phyloP scores from a whole-genome alignment of 345 rosid genomes.

The Rhodomyrtus tomentosa region DNA sequence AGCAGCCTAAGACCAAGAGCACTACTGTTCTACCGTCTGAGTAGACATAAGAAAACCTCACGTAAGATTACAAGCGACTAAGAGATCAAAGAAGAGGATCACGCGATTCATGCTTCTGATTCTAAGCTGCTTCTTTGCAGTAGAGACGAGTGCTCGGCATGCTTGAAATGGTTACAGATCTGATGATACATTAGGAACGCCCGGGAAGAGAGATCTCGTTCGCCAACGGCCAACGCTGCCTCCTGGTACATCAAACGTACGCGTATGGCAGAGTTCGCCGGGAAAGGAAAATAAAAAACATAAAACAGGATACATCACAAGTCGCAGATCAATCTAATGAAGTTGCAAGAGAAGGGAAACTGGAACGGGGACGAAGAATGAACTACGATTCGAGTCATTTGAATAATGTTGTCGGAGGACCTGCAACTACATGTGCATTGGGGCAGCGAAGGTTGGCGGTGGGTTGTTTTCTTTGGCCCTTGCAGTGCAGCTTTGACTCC shows the following conservation, averaged over 20 bases:
- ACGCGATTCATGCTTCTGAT: neutral
- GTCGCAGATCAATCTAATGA: neutral
- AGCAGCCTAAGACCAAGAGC: neutral
- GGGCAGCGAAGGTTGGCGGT: neutral
- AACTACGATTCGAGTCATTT: neutral
- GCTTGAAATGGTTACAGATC: neutral
- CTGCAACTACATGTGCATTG: neutral
- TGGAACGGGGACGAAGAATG: neutral
- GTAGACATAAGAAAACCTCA: neutral
- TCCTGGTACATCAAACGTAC: neutral
- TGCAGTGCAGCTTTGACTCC: neutral
- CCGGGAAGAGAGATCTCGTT: neutral
- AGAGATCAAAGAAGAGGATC: neutral
- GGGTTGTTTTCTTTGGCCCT: neutral
- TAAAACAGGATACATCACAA: neutral
- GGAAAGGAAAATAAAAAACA: neutral
- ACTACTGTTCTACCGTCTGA: neutral
- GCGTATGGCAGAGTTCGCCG: neutral
- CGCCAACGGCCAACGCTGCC: neutral
- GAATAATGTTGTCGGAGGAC: neutral
- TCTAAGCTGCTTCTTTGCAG: neutral
- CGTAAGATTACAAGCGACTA: neutral
- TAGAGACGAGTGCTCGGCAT: neutral
- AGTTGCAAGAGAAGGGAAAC: neutral
- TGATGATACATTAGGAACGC: too few relatives aligned